Conservation (phyloP, 2,329 filamentous ascomycete species). For the Ceratocystiopsis brevicomis region DNA sequence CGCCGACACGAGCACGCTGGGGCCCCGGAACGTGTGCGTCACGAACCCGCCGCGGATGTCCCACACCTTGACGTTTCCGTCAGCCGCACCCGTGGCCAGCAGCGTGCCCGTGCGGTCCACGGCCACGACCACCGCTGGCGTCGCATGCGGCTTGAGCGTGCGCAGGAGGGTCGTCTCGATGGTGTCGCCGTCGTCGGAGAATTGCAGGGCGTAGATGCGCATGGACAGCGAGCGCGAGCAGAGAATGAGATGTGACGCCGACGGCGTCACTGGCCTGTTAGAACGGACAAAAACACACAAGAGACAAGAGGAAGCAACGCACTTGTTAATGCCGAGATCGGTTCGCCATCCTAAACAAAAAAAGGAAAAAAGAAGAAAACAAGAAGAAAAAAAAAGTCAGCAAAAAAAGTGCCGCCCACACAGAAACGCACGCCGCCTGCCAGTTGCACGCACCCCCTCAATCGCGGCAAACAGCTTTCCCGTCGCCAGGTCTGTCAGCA, state of each 20-base stretch:
- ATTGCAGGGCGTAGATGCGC: constrained; percentile 65
- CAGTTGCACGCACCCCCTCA: constrained; percentile 48
- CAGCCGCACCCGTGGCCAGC: constrained; percentile 79
- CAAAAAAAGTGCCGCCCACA: too few relatives aligned
- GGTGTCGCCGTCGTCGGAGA: constrained; percentile 33
- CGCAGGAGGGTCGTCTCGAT: constrained; percentile 52
- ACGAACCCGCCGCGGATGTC: constrained; percentile 78
- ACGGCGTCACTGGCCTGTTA: constrained; percentile 51
- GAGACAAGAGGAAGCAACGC: constrained; percentile 1
- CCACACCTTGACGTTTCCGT: constrained; percentile 92
- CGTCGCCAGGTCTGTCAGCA: constrained; percentile 69
- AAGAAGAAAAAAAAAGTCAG: constrained; percentile 3
- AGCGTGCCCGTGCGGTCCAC: constrained; percentile 78
- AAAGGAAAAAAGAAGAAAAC: constrained; percentile 3
- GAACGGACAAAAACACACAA: neutral
- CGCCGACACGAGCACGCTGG: constrained; percentile 78
- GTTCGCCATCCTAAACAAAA: constrained; percentile 47
- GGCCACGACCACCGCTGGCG: constrained; percentile 71
- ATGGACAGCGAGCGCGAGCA: constrained; percentile 93
- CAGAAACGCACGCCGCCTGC: neutral
- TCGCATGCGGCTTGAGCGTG: constrained; percentile 74
- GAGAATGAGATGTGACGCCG: constrained; percentile 68
- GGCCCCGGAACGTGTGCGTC: constrained; percentile 88
- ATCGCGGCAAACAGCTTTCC: constrained; percentile 68
- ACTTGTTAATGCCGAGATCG: constrained; percentile 48